These are phyloP conservation scores for Brasilioporus rufonigricans DNA, from an alignment of 768 basidiomycete species.

Conservation along the genomic window DNA sequence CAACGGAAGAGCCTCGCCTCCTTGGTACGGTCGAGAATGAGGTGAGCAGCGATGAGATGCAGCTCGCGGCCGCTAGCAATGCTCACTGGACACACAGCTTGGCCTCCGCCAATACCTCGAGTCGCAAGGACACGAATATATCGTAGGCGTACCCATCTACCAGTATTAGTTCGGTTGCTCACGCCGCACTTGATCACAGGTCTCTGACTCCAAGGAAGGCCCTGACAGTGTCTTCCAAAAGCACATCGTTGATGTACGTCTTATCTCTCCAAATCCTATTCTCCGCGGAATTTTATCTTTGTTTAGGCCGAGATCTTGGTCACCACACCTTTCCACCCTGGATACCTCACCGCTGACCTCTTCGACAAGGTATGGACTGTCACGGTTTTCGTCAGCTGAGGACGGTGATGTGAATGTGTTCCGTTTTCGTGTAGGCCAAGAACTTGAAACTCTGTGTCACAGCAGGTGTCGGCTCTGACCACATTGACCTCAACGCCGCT, in stretches of 20 bases:
- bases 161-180: not conserved
- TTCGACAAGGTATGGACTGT: constrained; percentile 53
- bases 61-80: not conserved
- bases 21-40: constrained; percentile 81
- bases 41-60: constrained; percentile 34
- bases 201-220: constrained; percentile 82
- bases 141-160: constrained; percentile 42
- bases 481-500: constrained; percentile 86
- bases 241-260: constrained; percentile 71
- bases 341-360: constrained; percentile 74
- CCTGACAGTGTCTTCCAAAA: constrained; percentile 79
- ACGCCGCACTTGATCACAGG: constrained; percentile 37
- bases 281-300: constrained; percentile 12
- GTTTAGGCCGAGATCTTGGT: constrained; percentile 73
- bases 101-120: constrained; percentile 70
- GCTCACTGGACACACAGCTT: constrained; percentile 44
- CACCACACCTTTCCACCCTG: constrained; percentile 86
- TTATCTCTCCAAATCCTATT: not conserved
- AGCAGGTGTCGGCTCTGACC: constrained; percentile 89
- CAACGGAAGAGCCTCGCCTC: constrained; percentile 67
- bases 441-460: constrained; percentile 90
- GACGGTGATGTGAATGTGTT: constrained; percentile 1
- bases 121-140: constrained; percentile 69
- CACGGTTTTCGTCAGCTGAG: not conserved
- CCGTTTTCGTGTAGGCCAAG: constrained; percentile 54